Percentiles rank a stretch among this genome's conserved stretches.
These are phyloP conservation scores for Suhomyces prunicola DNA, from an alignment of 805 yeast species.

Conservation along the genomic window DNA sequence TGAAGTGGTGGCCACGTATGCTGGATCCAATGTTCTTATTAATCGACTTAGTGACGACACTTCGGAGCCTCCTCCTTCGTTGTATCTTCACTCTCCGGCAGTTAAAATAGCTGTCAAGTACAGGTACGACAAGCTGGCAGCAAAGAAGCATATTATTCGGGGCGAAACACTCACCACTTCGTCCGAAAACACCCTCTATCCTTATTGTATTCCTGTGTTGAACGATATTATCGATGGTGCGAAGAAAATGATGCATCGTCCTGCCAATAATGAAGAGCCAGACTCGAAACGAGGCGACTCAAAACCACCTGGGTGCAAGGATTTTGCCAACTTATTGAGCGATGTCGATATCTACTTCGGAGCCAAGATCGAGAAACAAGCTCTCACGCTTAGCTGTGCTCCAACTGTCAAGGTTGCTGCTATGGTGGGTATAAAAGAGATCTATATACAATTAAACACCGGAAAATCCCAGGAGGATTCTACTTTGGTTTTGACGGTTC, in stretches of 20 bases:
- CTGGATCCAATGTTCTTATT: constrained; percentile 63
- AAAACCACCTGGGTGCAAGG: constrained; percentile 18
- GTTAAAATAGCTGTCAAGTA: constrained; percentile 59
- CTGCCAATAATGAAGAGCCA: constrained; percentile 13
- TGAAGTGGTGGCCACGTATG: constrained; percentile 55
- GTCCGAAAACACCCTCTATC: constrained; percentile 66
- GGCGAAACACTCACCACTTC: constrained; percentile 60
- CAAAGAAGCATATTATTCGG: constrained; percentile 43
- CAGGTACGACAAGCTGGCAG: constrained; percentile 30
- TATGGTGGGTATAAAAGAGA: constrained; percentile 66
- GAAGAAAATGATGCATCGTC: constrained; percentile 41
- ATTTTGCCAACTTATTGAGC: constrained; percentile 40
- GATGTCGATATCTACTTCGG: constrained; percentile 62
- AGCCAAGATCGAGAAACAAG: constrained; percentile 68
- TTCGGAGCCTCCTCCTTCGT: constrained; percentile 41
- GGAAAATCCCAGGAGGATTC: constrained; percentile 39
- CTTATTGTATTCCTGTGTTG: constrained; percentile 78
- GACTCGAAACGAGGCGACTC: not conserved
- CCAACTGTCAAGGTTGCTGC: constrained; percentile 94
- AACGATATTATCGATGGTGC: constrained; percentile 53
- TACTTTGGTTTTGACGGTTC: constrained; percentile 41
- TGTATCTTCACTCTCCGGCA: constrained; percentile 73
- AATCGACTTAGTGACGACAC: constrained; percentile 41
- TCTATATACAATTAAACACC: constrained; percentile 57
- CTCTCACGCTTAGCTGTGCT: constrained; percentile 78